These are phyloP conservation scores for Hippophae gyantsensis DNA, from an alignment of 306 rosid genomes.

Conservation along the genomic window DNA sequence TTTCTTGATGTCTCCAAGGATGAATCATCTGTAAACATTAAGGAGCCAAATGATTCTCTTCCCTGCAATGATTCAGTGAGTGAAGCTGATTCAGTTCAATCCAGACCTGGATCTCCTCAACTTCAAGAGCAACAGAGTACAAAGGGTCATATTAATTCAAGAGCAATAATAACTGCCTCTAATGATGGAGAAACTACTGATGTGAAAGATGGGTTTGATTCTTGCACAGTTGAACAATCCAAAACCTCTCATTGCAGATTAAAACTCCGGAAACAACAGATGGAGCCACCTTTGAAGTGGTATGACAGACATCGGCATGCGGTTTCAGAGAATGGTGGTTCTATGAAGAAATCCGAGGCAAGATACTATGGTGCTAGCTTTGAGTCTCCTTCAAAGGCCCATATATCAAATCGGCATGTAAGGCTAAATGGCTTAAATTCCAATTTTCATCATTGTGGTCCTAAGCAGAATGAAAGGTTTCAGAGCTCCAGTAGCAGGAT, in stretches of 20 bases:
- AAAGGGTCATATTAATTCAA: constrained; percentile 30
- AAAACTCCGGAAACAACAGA: constrained; percentile 59
- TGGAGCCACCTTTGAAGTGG: constrained; percentile 62
- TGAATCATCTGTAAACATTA: constrained; percentile 39
- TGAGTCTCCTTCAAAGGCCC: constrained; percentile 47
- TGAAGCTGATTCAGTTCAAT: constrained; percentile 40
- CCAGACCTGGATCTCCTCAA: constrained; percentile 49
- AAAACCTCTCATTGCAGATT: constrained; percentile 44
- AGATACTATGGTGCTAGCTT: constrained; percentile 54
- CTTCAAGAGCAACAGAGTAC: constrained; percentile 41
- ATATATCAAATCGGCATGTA: constrained; percentile 42
- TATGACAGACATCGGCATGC: constrained; percentile 50
- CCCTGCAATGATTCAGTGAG: constrained; percentile 37
- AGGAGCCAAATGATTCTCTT: constrained; percentile 42
- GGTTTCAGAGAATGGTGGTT: constrained; percentile 46
- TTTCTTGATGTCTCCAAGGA: constrained; percentile 50
- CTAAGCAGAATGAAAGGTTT: constrained; percentile 58
- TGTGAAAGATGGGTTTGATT: constrained; percentile 39
- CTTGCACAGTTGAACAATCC: constrained; percentile 50
- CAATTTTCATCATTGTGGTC: constrained; percentile 54
- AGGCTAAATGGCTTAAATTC: constrained; percentile 52
- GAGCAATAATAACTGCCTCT: constrained; percentile 31
- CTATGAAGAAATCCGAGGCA: constrained; percentile 39
- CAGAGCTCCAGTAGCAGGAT: constrained; percentile 45
- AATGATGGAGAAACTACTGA: constrained; percentile 41